Base-by-base conservation (phyloP, 2,329 filamentous ascomycete species). In the Trichoderma hamatum region DNA sequence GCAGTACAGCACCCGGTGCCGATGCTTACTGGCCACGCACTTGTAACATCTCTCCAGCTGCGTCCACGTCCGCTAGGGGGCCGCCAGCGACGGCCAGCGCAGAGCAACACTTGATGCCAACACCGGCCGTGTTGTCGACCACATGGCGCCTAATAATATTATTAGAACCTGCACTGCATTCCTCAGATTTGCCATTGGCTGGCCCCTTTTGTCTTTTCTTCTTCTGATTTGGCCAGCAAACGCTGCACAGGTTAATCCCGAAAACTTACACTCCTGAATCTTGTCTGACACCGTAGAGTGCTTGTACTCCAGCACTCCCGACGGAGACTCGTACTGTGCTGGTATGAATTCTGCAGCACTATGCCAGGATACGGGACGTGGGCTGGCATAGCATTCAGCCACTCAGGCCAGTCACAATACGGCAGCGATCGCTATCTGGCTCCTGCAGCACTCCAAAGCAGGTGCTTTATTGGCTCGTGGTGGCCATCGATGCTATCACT, bases 371-470 rank as follows among this genome's bases (percentile, higher is more conserved):
- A 39, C 51, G 58, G 39, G 65, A 32, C 65, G 34, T 56, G 59
- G 55, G 54, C 62, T 43, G 62, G 71, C 71, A 73, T 68, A 59
- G 39, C 70, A 46, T 39, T 68, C 67, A 67, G 67, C 70, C 72
- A 72, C 65, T 73, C 68, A 69, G 68, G 51, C 61, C 56, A 60
- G 68, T 70, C 70, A 69, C 69, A 69, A 49, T 34, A 56, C 69
- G 67, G 72, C 69, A 51, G 56, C 71, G 74, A 75, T 78, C 75
- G 69, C 72, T 70, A 62, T 46, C 69, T 72, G 67, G 54, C 63
- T 64, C 61, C 68, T 74, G 72, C 74, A 76, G 70, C 71, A 75
- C 69, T 73, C 36, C 21, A 26, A 56, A 60, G 34, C 28, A 51
- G 61, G 69, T 36, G 24, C 46, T 60, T 68, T 51, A 75, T 75